Percentiles rank a stretch among this genome's conserved stretches.
Conservation (phyloP, 768 basidiomycete species). For the Lactifluus piperatus region DNA sequence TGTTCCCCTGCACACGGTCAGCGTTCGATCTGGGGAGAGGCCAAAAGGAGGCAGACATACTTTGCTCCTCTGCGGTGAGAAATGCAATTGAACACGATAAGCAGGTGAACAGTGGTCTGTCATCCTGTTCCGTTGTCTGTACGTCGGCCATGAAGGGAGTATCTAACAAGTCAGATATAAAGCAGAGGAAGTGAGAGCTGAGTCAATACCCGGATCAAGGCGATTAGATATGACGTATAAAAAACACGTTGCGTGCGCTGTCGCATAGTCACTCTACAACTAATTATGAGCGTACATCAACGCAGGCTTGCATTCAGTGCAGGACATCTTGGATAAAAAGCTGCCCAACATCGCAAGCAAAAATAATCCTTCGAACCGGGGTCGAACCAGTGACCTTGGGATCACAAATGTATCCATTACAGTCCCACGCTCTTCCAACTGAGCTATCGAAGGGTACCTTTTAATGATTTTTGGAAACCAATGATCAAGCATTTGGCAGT, state of each 20-base stretch:
- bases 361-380: conserved; percentile 18
- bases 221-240: not conserved
- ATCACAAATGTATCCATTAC: conserved; percentile 10
- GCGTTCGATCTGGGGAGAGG: not conserved
- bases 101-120: conserved; percentile 61
- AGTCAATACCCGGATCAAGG: not conserved
- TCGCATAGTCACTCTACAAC: not conserved
- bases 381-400: conserved; percentile 19
- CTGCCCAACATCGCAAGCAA: not conserved
- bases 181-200: not conserved
- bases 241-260: not conserved
- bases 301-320: too few species aligned
- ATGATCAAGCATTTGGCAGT: too few species aligned
- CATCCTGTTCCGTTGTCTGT: conserved; percentile 14
- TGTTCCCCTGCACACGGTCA: conserved; percentile 51
- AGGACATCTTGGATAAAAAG: not conserved
- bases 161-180: not conserved
- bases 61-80: conserved; percentile 70
- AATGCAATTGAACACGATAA: conserved; percentile 89
- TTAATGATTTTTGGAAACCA: not conserved
- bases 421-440: conserved; percentile 21
- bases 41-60: conserved; percentile 37
- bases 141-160: conserved; percentile 13
- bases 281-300: not conserved
- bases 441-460: conserved; percentile 11